Conservation (phyloP, 768 basidiomycete species). For the Chalciporus sphaerocephalus region DNA sequence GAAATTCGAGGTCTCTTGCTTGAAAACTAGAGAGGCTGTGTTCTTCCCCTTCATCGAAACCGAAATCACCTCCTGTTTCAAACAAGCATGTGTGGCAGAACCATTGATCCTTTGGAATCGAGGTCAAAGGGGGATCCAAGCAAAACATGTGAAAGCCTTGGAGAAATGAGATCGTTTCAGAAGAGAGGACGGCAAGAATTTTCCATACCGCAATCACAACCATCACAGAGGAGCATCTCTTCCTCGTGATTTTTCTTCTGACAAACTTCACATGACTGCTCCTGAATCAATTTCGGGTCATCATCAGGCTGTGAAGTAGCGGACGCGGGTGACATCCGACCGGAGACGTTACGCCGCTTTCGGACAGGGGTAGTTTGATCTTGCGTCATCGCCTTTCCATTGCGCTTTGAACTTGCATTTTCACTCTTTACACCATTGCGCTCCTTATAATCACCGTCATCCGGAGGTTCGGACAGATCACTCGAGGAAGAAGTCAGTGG, state of each 20-base stretch:
- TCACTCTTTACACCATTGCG: slow-evolving; percentile 40
- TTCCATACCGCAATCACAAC: slow-evolving; percentile 69
- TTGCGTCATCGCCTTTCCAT: slow-evolving; percentile 46
- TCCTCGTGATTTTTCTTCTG: slow-evolving; percentile 82
- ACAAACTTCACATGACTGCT: slow-evolving; percentile 92
- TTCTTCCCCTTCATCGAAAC: slow-evolving; percentile 97
- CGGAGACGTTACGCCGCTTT: slow-evolving; percentile 16
- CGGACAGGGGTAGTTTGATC: slow-evolving; percentile 45
- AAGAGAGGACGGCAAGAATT: slow-evolving; percentile 10
- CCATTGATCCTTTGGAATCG: slow-evolving; percentile 93
- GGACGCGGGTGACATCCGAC: slow-evolving; percentile 24
- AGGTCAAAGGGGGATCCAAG: slow-evolving; percentile 81
- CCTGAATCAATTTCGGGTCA: slow-evolving; percentile 45
- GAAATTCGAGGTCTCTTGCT: slow-evolving; percentile 84
- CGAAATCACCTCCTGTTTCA: slow-evolving; percentile 91
- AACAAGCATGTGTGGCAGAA: slow-evolving; percentile 90
- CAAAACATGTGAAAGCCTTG: slow-evolving; percentile 96
- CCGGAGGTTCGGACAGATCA: slow-evolving; percentile 73
- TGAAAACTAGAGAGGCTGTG: slow-evolving; percentile 91
- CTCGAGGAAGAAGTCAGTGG: slow-evolving; percentile 77
- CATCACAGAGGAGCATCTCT: slow-evolving; percentile 90
- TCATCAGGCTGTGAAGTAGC: slow-evolving; percentile 26
- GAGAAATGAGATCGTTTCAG: slow-evolving; percentile 15
- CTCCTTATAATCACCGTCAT: slow-evolving; percentile 64
- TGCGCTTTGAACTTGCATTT: slow-evolving; percentile 46